Evolutionary conservation across 192 early-diverging fungal genomes (phyloP), one percentile per base, ranked within the genome.

Genomic region (Oehlia diaphana): DNA sequence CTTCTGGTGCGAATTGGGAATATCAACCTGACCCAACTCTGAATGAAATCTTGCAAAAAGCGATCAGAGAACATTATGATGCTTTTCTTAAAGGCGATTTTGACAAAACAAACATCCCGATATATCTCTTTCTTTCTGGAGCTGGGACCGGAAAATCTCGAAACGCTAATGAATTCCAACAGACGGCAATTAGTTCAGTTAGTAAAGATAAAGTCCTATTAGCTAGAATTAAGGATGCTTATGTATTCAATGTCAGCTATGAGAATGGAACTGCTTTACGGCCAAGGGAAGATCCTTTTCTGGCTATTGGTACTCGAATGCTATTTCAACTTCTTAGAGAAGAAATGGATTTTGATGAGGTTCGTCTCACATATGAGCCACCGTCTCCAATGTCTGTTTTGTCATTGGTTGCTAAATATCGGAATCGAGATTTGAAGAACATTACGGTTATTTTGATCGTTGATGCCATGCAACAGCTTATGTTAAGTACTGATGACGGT

Each of bases 71-170:
- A 23, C 71, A 71, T 49, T 67, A 66, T 47, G 19, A 49, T 65
- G 6, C 64, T 68, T 67, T 64, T 69, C 14, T n/a, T 42, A 16
- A 28, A 53, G 65, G 31, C 7, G 13, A 23, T 61, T 14, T 66
- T 33, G 70, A 62, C 12, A 77, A 70, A 68, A 72, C 2, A 21
- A 1, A 68, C 37, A 9, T 69, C 3, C 72, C 72, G 31, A 37
- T 79, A 23, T 70, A 72, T 49, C 42, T 79, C 31, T 79, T 79
- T 39, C 78, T 75, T 72, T 79, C 71, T 39, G 23, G 42, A 72
- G 68, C 78, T 72, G 68, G 78, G 7, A 79, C 44, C 21, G 78
- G 78, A 79, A 79, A 79, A 71, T 78, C 71, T 78, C 71, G 77
- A 67, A 78, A 71, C 44, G 77, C 77, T 72, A 44, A 35, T 12